Evolutionary conservation across 345 rosid species (phyloP).

Genomic region (Linum usitatissimum): DNA sequence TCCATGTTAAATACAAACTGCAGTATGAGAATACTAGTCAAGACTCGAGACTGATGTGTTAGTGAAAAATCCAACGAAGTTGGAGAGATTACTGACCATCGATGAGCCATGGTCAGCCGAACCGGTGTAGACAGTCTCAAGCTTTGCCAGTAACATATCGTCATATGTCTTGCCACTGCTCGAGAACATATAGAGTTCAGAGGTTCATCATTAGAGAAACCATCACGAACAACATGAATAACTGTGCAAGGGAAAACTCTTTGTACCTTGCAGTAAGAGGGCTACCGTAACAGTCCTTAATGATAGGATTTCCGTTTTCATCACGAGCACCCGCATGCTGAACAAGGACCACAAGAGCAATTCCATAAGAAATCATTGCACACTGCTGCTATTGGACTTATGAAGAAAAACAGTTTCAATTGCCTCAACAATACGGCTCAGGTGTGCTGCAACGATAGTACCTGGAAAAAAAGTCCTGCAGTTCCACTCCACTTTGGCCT

Average conservation of each 20-base stretch:
- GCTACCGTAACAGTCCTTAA: constrained; percentile 71
- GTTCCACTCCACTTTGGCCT: constrained; percentile 98
- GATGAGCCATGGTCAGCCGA: constrained; percentile 88
- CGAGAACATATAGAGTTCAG: constrained; percentile 11
- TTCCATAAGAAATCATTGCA: neutral
- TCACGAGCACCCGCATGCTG: constrained; percentile 84
- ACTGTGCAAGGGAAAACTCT: too few species aligned
- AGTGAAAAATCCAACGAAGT: neutral
- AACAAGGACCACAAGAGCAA: constrained; percentile 9
- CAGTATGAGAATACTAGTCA: constrained; percentile 6
- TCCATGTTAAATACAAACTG: constrained; percentile 84
- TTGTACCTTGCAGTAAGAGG: constrained; percentile 87
- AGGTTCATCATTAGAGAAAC: too few species aligned
- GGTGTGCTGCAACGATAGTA: constrained; percentile 12
- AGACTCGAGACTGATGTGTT: neutral
- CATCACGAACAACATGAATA: too few species aligned
- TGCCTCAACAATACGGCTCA: neutral
- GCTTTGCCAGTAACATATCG: constrained; percentile 61
- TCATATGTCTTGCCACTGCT: constrained; percentile 79
- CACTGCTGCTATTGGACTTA: neutral
- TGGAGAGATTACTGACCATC: constrained; percentile 44
- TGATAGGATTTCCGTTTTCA: constrained; percentile 67
- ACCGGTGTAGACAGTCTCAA: constrained; percentile 81
- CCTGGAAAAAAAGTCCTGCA: constrained; percentile 81
- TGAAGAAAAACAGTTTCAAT: too few species aligned